Conservation (phyloP, 225 moss, liverwort and hornwort genomes). For the Sphagnum tenellum region DNA sequence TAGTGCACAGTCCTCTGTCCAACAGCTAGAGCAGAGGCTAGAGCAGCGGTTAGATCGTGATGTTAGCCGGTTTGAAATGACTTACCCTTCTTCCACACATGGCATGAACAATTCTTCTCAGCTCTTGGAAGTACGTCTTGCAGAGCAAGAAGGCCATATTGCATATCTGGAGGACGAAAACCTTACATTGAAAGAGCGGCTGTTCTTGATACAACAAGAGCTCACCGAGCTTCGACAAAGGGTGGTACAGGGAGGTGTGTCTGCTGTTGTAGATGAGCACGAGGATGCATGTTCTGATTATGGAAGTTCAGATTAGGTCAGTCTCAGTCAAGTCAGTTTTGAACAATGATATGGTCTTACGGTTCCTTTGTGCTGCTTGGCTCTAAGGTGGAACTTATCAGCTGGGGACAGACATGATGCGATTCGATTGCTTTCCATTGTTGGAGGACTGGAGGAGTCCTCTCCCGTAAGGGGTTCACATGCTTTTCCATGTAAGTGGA, state of each 20-base stretch:
- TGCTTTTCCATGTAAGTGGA: no score
- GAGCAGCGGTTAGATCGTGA: slow-evolving; percentile 6
- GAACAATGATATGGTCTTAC: no score
- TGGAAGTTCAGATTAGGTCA: slow-evolving; percentile 5
- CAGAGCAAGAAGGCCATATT: slow-evolving; percentile 33
- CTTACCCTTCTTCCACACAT: slow-evolving; percentile 1
- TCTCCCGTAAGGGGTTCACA: no score
- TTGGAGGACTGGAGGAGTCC: no score
- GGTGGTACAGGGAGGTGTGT: slow-evolving; percentile 4
- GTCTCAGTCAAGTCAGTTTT: no score
- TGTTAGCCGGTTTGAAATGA: slow-evolving; percentile 14
- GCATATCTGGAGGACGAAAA: slow-evolving; percentile 45
- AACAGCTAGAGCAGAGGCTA: slow-evolving; percentile 5
- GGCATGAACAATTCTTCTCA: slow-evolving; percentile 1
- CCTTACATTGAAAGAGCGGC: slow-evolving; percentile 27
- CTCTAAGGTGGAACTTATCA: no score
- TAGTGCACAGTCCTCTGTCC: neutral
- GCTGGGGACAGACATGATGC: no score
- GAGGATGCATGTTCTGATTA: slow-evolving; percentile 23
- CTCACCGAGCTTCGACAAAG: slow-evolving; percentile 26
- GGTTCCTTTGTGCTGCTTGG: no score
- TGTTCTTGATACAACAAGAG: slow-evolving; percentile 31
- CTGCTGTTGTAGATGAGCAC: slow-evolving; percentile 16
- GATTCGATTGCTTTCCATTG: no score
- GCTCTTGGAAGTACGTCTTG: slow-evolving; percentile 12